Conservation (phyloP, 2,329 filamentous ascomycete species). For the Pseudogymnoascus sp. region DNA sequence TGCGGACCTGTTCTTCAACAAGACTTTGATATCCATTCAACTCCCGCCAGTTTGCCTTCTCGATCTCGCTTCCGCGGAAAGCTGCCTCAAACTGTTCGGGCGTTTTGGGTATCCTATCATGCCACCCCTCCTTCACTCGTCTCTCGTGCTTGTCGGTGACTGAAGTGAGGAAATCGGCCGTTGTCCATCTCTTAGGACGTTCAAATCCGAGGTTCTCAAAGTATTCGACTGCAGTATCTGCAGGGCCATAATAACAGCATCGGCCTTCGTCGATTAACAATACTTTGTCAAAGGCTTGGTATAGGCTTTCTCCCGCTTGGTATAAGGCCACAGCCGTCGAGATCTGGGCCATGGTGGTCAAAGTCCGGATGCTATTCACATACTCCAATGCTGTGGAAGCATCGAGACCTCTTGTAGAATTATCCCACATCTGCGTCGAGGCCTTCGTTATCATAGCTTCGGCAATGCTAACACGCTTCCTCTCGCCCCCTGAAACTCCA, state of each 20-base stretch:
- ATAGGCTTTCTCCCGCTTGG: slow-evolving; percentile 62
- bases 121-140: slow-evolving; percentile 52
- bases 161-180: slow-evolving; percentile 69
- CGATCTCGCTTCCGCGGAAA: slow-evolving; percentile 40
- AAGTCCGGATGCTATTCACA: slow-evolving; percentile 58
- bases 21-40: slow-evolving; percentile 44
- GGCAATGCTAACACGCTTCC: slow-evolving; percentile 72
- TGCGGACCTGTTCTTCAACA: slow-evolving; percentile 27
- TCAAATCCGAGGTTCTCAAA: slow-evolving; percentile 58
- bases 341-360: slow-evolving; percentile 68
- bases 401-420: slow-evolving; percentile 71
- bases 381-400: slow-evolving; percentile 73
- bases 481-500: slow-evolving; percentile 71
- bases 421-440: slow-evolving; percentile 71
- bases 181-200: slow-evolving; percentile 51
- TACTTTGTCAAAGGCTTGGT: slow-evolving; percentile 72
- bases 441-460: slow-evolving; percentile 69
- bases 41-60: slow-evolving; percentile 37
- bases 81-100: slow-evolving; percentile 46
- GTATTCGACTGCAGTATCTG: slow-evolving; percentile 53
- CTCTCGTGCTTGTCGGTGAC: slow-evolving; percentile 67
- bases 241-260: slow-evolving; percentile 57
- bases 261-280: slow-evolving; percentile 67
- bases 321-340: slow-evolving; percentile 63
- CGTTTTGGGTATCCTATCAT: slow-evolving; percentile 51